Evolutionary conservation across 2,329 filamentous ascomycete species (phyloP).

Genomic region (Gremmenia infestans): DNA sequence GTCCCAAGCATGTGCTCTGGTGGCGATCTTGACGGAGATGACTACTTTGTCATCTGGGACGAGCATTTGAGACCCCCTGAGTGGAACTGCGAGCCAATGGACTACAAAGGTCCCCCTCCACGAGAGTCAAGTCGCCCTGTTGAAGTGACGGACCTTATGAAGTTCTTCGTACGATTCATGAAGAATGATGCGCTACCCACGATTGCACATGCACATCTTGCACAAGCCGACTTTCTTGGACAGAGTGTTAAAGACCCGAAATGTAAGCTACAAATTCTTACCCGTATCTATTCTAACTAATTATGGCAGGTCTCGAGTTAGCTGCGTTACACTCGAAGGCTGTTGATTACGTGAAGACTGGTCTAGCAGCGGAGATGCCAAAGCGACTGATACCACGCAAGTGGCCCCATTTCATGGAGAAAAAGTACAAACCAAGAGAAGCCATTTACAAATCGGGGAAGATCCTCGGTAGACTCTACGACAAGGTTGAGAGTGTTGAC

Average conservation of each 20-base stretch:
- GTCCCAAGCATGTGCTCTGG: slow-evolving; percentile 93
- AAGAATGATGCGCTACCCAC: slow-evolving; percentile 77
- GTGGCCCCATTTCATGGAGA: slow-evolving; percentile 90
- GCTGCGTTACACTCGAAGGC: slow-evolving; percentile 82
- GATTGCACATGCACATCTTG: slow-evolving; percentile 81
- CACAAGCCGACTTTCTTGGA: slow-evolving; percentile 59
- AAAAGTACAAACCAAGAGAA: slow-evolving; percentile 41
- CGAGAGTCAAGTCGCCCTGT: slow-evolving; percentile 56
- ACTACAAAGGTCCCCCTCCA: slow-evolving; percentile 59
- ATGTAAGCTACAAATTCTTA: slow-evolving; percentile 47
- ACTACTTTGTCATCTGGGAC: slow-evolving; percentile 95
- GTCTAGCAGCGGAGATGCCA: slow-evolving; percentile 66
- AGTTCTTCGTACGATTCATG: slow-evolving; percentile 90
- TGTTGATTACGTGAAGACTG: slow-evolving; percentile 93
- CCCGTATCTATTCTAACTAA: slow-evolving; percentile 8
- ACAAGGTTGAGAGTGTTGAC: slow-evolving; percentile 61
- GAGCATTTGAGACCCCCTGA: slow-evolving; percentile 60
- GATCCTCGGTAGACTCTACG: slow-evolving; percentile 77
- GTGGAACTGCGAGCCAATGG: slow-evolving; percentile 75
- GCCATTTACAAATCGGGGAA: slow-evolving; percentile 61
- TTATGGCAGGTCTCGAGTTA: slow-evolving; percentile 53
- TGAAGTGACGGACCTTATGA: slow-evolving; percentile 65
- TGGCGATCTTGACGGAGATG: slow-evolving; percentile 91
- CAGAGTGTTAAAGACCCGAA: slow-evolving; percentile 60
- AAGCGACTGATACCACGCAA: slow-evolving; percentile 50